Evolutionary conservation across 2,329 filamentous ascomycete species (phyloP).

Genomic region (Arthrobotrys sphaeroides): DNA sequence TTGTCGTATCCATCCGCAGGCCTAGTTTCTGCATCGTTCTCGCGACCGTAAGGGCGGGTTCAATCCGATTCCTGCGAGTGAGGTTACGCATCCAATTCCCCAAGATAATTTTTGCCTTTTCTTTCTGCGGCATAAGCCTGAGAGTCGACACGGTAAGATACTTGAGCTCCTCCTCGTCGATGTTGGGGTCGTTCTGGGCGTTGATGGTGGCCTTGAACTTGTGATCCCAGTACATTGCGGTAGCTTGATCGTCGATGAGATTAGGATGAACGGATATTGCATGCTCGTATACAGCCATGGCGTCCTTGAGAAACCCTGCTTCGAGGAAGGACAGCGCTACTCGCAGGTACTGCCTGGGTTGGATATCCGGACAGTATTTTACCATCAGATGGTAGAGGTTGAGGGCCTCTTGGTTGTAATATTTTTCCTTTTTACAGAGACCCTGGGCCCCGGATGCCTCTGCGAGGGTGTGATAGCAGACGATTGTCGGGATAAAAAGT

Average conservation of each 20-base stretch:
- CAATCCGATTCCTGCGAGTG: constrained; percentile 29
- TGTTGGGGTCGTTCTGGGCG: constrained; percentile 14
- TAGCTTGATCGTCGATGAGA: constrained; percentile 43
- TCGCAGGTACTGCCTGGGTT: constrained; percentile 41
- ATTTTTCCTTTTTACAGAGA: constrained; percentile 22
- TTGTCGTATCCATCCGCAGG: constrained; percentile 48
- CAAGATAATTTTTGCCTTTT: constrained; percentile 27
- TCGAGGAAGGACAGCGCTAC: constrained; percentile 47
- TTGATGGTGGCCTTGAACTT: constrained; percentile 40
- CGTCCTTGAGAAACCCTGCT: constrained; percentile 35
- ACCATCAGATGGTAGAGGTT: constrained; percentile 34
- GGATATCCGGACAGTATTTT: constrained; percentile 31
- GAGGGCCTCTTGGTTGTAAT: constrained; percentile 40
- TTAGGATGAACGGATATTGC: constrained; percentile 19
- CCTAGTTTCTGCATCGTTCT: constrained; percentile 36
- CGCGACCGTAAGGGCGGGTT: constrained; percentile 33
- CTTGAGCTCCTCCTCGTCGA: constrained; percentile 26
- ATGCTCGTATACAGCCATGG: constrained; percentile 41
- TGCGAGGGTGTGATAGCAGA: constrained; percentile 42
- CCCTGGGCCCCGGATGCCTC: constrained; percentile 31
- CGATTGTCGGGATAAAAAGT: constrained; percentile 38
- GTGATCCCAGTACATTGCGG: constrained; percentile 40
- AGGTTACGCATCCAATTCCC: constrained; percentile 52
- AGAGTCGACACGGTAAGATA: constrained; percentile 28
- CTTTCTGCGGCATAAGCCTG: constrained; percentile 30